A percentile compares a stretch with the other conserved stretches of the same genome.
These are phyloP conservation scores for Sporothrix euskadiensis DNA, from an alignment of 2,329 filamentous ascomycete genomes.

Conservation along the genomic window DNA sequence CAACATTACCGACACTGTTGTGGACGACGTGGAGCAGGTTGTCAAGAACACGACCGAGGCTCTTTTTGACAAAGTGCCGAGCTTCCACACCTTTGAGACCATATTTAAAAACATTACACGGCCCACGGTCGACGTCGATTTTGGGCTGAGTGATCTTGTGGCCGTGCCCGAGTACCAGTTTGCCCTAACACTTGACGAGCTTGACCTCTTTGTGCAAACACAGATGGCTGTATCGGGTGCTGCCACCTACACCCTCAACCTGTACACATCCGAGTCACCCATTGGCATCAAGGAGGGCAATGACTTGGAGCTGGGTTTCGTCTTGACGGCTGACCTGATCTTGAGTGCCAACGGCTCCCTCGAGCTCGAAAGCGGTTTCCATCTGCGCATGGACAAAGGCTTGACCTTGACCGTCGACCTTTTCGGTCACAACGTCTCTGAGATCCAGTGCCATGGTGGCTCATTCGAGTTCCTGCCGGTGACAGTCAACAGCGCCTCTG, in stretches of 20 bases:
- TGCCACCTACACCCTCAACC: constrained; percentile 50
- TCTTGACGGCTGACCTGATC: constrained; percentile 55
- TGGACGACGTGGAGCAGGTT: constrained; percentile 34
- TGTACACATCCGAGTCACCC: constrained; percentile 50
- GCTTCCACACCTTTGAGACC: constrained; percentile 3
- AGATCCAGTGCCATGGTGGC: constrained; percentile 51
- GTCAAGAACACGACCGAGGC: constrained; percentile 39
- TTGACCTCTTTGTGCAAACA: constrained; percentile 55
- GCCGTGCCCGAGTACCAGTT: constrained; percentile 48
- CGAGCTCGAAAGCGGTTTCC: constrained; percentile 56
- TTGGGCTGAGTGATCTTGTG: constrained; percentile 46
- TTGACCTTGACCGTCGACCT: constrained; percentile 51
- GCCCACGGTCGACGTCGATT: constrained; percentile 41
- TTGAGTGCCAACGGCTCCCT: constrained; percentile 50
- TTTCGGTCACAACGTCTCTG: constrained; percentile 52
- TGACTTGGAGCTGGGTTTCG: constrained; percentile 48
- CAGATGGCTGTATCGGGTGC: constrained; percentile 46
- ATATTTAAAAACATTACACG: constrained; percentile 24
- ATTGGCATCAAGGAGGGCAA: constrained; percentile 46
- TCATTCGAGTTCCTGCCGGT: constrained; percentile 60
- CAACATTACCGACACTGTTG: constrained; percentile 22
- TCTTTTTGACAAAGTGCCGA: constrained; percentile 18
- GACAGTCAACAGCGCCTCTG: constrained; percentile 44
- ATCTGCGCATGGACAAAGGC: constrained; percentile 55
- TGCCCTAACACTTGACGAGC: constrained; percentile 50